Evolutionary conservation across 2,329 filamentous ascomycete genomes (phyloP).

Genomic region (Cercospora citrullina): DNA sequence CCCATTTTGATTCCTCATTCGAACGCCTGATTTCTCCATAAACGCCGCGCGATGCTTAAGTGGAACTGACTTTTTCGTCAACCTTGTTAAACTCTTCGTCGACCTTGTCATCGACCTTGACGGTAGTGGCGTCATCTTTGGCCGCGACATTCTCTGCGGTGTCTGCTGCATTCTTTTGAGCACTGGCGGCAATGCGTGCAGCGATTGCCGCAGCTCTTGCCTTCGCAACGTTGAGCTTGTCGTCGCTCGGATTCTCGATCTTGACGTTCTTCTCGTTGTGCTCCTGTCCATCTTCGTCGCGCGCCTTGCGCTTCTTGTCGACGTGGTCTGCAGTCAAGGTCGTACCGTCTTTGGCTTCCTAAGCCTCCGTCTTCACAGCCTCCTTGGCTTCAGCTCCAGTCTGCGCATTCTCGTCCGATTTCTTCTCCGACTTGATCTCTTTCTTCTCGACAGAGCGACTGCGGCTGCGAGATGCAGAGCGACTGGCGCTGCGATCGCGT

Average conservation of each 20-base stretch:
- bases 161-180: not conserved
- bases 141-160: not conserved
- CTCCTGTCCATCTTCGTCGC: slow-evolving; percentile 1
- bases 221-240: not conserved
- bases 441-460: slow-evolving; percentile 22
- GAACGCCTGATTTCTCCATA: not conserved
- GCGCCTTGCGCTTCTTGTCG: not conserved
- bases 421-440: slow-evolving; percentile 22
- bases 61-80: not conserved
- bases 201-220: not conserved
- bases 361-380: slow-evolving; percentile 17
- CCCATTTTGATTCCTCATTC: not conserved
- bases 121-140: not conserved
- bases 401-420: slow-evolving; percentile 13
- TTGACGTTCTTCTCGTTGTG: not conserved
- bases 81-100: not conserved
- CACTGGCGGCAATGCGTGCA: not conserved
- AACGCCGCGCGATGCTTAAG: not conserved
- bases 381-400: slow-evolving; percentile 16
- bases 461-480: slow-evolving; percentile 20
- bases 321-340: not conserved
- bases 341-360: slow-evolving; percentile 12
- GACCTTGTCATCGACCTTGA: not conserved
- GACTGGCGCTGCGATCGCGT: slow-evolving; percentile 20
- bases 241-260: not conserved